Evolutionary conservation across 2,329 filamentous ascomycete species (phyloP), one percentile per base, ranked within the genome.

Genomic region (Microdochium nivale): DNA sequence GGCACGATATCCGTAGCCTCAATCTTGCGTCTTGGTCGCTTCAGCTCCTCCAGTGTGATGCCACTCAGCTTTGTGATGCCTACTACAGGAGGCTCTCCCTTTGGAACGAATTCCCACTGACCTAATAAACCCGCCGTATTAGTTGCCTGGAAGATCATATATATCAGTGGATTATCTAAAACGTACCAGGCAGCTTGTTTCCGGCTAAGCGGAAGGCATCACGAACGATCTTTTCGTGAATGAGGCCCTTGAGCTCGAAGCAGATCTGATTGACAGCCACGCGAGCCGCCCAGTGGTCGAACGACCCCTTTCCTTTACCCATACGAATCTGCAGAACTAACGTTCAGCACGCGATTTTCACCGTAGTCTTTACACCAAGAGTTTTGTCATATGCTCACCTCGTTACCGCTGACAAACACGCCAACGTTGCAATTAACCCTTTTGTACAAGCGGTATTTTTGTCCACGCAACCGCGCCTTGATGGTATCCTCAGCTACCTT

Each of bases 251-350:
- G 59, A 99, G 73, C 71, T 99, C 94, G 60, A 99, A 95, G 21
- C 96, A 76, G 48, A 99, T 83, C 68, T 94, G 88, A 71, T 88
- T 96, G 49, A 97, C 89, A 9, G 90, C 84, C 59, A 97, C 84
- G 69, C 92, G 84, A 23, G 87, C 83, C 3, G 92, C 90, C 94
- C 94, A 99, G 66, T 95, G 89, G 67, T 99, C 94, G 66, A 99
- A 97, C 56, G 86, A 88, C 60, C 94, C 94, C 69, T 99, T 99
- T 72, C 94, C 94, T 73, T 97, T 99, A 68, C 94, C 94, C 95
- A 99, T 99, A 80, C 94, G 87, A 68, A 90, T 87, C 83, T 86
- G 58, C 7, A 47, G 11, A 27, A 21, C 3, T 4, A 21, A 9
- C 3, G 3, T 9, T 25, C 43, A 14, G 19, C 35, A 23, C 35